Conservation (phyloP, 805 yeast genomes). For the Monosporozyma aerobia region DNA sequence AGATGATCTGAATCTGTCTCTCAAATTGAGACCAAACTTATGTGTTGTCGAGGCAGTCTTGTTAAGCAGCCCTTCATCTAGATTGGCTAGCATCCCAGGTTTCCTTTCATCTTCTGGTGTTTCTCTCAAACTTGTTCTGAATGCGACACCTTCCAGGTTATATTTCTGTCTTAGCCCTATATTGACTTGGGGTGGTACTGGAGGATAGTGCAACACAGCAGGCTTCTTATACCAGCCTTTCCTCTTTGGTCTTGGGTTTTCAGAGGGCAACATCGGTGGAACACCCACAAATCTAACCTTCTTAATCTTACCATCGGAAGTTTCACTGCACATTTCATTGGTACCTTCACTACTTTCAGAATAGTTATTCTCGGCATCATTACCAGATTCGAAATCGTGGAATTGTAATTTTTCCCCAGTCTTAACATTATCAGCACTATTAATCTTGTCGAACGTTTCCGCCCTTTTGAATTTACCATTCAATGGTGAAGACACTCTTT, state of each 20-base stretch:
- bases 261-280: conserved; percentile 27
- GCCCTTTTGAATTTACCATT: not conserved
- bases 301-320: conserved; percentile 7
- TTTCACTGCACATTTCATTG: not conserved
- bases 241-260: conserved; percentile 25
- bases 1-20: conserved; percentile 15
- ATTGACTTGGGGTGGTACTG: conserved; percentile 20
- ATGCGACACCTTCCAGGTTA: conserved; percentile 29
- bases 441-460: not conserved
- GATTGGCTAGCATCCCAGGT: conserved; percentile 1
- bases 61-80: conserved; percentile 3
- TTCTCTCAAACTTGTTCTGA: conserved; percentile 25
- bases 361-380: not conserved
- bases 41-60: conserved; percentile 13
- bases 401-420: not conserved
- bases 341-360: not conserved
- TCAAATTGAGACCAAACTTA: conserved; percentile 17
- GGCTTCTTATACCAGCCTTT: conserved; percentile 33
- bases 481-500: not conserved
- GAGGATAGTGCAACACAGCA: conserved; percentile 27
- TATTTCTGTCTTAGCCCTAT: conserved; percentile 9
- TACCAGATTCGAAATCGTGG: not conserved
- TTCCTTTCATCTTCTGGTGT: not conserved
- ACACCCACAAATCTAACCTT: conserved; percentile 31
- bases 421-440: not conserved